phyloP scores from a whole-genome alignment of 2,329 filamentous ascomycete genomes.

The Fusarium globosum region DNA sequence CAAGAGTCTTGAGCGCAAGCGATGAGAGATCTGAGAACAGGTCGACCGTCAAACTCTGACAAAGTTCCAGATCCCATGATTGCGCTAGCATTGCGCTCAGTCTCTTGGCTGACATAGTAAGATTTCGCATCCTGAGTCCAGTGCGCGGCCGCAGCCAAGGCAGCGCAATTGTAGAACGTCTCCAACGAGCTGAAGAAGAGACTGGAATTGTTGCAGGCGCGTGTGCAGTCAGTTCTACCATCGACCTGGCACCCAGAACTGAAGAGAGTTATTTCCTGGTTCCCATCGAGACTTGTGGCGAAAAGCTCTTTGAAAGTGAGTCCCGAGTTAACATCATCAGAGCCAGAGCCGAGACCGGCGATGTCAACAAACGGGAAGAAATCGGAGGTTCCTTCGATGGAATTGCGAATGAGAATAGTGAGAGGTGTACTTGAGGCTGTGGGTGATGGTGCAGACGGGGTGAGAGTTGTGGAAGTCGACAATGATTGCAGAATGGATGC shows the following conservation, averaged over 20 bases:
- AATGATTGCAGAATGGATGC: constrained; percentile 21
- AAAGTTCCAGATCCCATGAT: constrained; percentile 51
- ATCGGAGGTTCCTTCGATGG: constrained; percentile 49
- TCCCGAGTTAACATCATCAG: constrained; percentile 42
- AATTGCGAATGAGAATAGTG: constrained; percentile 45
- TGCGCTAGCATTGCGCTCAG: constrained; percentile 51
- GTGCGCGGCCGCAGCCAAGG: constrained; percentile 50
- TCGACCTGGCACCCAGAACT: constrained; percentile 48
- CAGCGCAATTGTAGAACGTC: constrained; percentile 55
- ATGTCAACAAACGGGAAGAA: constrained; percentile 55
- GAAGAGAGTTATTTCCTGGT: constrained; percentile 48
- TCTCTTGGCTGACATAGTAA: constrained; percentile 48
- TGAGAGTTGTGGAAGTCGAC: constrained; percentile 16
- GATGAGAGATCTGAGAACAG: constrained; percentile 49
- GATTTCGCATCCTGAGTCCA: constrained; percentile 46
- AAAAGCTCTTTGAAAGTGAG: constrained; percentile 52
- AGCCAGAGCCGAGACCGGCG: constrained; percentile 44
- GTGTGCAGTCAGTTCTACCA: constrained; percentile 47
- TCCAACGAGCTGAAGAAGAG: constrained; percentile 51
- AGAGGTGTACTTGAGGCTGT: constrained; percentile 42
- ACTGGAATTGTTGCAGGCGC: constrained; percentile 47
- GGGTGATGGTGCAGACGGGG: constrained; percentile 13
- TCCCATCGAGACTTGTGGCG: constrained; percentile 48
- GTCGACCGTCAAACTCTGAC: constrained; percentile 46
- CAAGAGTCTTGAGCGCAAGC: constrained; percentile 51